phyloP scores from a whole-genome alignment of 306 rosid species.

The Cajanus cajan region DNA sequence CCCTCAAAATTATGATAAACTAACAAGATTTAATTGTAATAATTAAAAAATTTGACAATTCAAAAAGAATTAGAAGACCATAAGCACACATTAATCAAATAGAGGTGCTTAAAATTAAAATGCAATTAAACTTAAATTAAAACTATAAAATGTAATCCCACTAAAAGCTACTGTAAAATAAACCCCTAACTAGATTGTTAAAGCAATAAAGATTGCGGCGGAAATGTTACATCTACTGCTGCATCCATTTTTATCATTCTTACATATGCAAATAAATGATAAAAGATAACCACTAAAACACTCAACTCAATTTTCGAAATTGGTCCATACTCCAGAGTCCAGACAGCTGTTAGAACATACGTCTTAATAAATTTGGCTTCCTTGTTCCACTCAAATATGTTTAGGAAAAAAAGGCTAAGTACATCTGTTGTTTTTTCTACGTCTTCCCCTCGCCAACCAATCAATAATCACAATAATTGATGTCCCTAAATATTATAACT shows the following conservation, averaged over 20 bases:
- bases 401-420: background rate
- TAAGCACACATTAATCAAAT: background rate
- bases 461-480: background rate
- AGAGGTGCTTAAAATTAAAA: background rate
- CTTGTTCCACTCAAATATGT: background rate
- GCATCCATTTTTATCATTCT: background rate
- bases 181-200: background rate
- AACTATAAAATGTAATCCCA: background rate
- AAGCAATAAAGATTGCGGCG: background rate
- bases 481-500: background rate
- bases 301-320: constrained; percentile 7
- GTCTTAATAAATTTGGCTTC: constrained; percentile 26
- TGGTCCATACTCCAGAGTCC: background rate
- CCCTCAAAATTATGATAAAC: background rate
- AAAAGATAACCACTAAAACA: background rate
- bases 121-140: background rate
- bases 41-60: background rate
- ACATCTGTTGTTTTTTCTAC: background rate
- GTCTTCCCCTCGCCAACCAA: background rate
- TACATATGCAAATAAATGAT: background rate
- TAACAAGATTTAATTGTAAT: background rate
- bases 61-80: background rate
- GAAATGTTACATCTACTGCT: background rate
- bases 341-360: background rate
- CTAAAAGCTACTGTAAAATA: background rate